Conservation (phyloP, 1,284 basidiomycete genomes). For the Rhizoctonia solani region DNA sequence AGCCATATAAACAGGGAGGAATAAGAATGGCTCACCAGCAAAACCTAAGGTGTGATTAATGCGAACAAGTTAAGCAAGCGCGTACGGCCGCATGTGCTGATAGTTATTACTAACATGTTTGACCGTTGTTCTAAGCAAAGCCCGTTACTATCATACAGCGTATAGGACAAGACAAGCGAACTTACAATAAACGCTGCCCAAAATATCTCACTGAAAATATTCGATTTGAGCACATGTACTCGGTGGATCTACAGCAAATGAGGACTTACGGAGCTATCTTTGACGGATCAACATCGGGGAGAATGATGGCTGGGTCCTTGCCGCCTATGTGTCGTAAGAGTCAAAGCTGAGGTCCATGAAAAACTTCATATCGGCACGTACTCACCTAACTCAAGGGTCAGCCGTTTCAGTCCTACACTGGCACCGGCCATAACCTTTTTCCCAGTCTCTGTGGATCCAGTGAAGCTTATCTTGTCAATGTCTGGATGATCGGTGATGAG, state of each 20-base stretch:
- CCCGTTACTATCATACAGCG: neutral
- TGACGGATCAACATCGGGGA: conserved; percentile 59
- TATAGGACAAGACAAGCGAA: neutral
- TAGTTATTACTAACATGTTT: conserved; percentile 10
- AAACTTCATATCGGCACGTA: no score
- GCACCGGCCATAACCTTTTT: conserved; percentile 54
- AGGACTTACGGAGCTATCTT: conserved; percentile 52
- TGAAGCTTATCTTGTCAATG: conserved; percentile 70
- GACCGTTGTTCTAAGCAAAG: conserved; percentile 6
- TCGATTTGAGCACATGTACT: neutral
- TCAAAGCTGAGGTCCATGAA: neutral
- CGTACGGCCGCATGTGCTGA: neutral
- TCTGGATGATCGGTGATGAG: conserved; percentile 76
- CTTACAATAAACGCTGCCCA: conserved; percentile 17
- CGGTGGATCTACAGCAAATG: no score
- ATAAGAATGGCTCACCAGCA: conserved; percentile 9
- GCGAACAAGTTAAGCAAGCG: neutral
- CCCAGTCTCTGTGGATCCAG: conserved; percentile 54
- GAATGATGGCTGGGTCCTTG: conserved; percentile 52
- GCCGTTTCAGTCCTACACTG: conserved; percentile 56
- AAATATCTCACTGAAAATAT: conserved; percentile 13
- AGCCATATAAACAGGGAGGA: no score
- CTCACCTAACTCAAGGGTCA: conserved; percentile 77
- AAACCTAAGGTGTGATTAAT: neutral
- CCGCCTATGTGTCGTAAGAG: conserved; percentile 51